These are phyloP conservation scores for Rhododendron mucronatum DNA, from an alignment of 148 eudicot genomes.

Conservation along the genomic window DNA sequence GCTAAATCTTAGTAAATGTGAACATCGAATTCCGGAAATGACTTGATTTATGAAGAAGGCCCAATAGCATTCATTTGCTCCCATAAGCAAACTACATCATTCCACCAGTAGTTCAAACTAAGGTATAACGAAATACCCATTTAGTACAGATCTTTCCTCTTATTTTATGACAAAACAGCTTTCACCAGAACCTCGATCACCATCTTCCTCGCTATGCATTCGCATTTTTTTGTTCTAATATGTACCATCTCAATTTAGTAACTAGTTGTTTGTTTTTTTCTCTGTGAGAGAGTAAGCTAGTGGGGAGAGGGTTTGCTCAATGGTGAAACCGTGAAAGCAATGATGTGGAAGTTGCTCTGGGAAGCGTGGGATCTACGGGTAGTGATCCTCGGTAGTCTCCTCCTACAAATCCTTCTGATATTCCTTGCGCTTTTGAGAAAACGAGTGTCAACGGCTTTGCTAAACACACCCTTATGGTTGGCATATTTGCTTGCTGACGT, in stretches of 20 bases:
- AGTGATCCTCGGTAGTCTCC: constrained; percentile 25
- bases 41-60: neutral
- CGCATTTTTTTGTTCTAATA: neutral
- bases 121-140: neutral
- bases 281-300: neutral
- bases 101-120: neutral
- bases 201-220: neutral
- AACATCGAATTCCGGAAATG: neutral
- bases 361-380: constrained; percentile 28
- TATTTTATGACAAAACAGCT: neutral
- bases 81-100: neutral
- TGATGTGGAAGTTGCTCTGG: neutral
- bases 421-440: constrained; percentile 26
- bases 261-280: neutral
- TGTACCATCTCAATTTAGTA: neutral
- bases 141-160: neutral
- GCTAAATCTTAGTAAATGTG: neutral
- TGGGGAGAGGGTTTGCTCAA: neutral
- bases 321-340: accelerated
- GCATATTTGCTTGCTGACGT: constrained; percentile 38
- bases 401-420: constrained; percentile 22
- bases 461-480: constrained; percentile 30
- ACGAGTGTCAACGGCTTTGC: constrained; percentile 1
- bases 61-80: neutral
- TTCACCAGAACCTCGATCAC: neutral